A percentile compares a stretch with the other conserved stretches of the same genome.
Evolutionary conservation across 73 alveolate species (phyloP).

Genomic region (Tetrahymena malaccensis): DNA sequence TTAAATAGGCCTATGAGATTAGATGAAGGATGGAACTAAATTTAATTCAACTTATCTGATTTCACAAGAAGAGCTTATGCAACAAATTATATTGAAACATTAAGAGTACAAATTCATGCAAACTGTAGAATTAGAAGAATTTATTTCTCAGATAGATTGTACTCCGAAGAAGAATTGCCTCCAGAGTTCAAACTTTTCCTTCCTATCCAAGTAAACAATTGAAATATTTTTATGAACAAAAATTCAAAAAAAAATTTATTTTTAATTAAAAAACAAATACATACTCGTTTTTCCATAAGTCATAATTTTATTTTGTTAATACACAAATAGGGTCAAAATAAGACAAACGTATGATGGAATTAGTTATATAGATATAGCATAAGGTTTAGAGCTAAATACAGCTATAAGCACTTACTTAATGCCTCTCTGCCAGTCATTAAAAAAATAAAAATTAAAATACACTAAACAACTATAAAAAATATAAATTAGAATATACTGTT

Average conservation of each 20-base stretch:
- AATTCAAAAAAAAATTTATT: too few species aligned
- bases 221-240: too few species aligned
- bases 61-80: conserved; percentile 83
- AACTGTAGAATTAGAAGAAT: conserved; percentile 80
- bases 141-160: conserved; percentile 63
- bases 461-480: not conserved
- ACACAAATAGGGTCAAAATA: not conserved
- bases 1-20: conserved; percentile 60
- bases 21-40: conserved; percentile 84
- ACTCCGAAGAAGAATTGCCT: conserved; percentile 66
- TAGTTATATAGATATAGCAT: not conserved
- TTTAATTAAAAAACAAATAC: too few species aligned
- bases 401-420: not conserved
- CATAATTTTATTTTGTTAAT: too few species aligned
- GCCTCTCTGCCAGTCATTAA: not conserved
- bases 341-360: not conserved
- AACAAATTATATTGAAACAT: conserved; percentile 68
- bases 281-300: not conserved
- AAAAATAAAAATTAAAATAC: not conserved
- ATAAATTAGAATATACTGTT: not conserved
- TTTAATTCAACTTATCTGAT: conserved; percentile 78
- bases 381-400: not conserved
- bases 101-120: conserved; percentile 72
- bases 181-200: conserved; percentile 75
- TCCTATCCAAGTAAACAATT: conserved; percentile 32